Conservation (phyloP, 805 yeast species). For the Saccharomycopsis fodiens region DNA sequence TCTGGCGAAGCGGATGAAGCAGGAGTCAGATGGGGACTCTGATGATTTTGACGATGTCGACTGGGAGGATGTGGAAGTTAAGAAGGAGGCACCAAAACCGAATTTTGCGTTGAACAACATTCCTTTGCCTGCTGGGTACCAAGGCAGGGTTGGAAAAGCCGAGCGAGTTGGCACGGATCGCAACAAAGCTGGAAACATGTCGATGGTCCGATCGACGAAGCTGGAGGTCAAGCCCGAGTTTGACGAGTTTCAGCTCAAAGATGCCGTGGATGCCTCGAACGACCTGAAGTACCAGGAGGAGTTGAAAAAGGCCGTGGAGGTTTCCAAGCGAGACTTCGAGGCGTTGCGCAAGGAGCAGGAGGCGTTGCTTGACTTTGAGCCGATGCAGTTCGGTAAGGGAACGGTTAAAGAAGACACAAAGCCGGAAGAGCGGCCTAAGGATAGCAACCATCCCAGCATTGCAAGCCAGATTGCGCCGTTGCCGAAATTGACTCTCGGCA, state of each 20-base stretch:
- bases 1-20: slow-evolving; percentile 19
- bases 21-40: slow-evolving; percentile 27
- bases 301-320: slow-evolving; percentile 39
- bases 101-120: slow-evolving; percentile 37
- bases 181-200: neutral
- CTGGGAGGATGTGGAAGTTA: slow-evolving; percentile 62
- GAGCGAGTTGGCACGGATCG: too few species aligned
- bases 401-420: neutral
- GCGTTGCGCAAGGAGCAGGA: neutral
- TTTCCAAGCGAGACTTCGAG: slow-evolving; percentile 35
- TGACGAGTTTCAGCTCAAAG: slow-evolving; percentile 9
- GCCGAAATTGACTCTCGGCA: neutral
- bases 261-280: slow-evolving; percentile 21
- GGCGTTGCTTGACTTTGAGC: neutral
- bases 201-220: neutral
- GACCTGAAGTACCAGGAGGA: slow-evolving; percentile 12
- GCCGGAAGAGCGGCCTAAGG: neutral
- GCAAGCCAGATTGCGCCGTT: neutral
- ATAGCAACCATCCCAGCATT: neutral
- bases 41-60: slow-evolving; percentile 43
- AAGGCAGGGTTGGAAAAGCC: too few species aligned
- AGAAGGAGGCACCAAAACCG: slow-evolving; percentile 23
- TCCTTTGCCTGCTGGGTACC: slow-evolving; percentile 29
- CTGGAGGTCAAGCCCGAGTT: slow-evolving; percentile 6
- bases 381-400: neutral